Evolutionary conservation across 768 basidiomycete genomes (phyloP).

Genomic region (Rhizopogon rudus): DNA sequence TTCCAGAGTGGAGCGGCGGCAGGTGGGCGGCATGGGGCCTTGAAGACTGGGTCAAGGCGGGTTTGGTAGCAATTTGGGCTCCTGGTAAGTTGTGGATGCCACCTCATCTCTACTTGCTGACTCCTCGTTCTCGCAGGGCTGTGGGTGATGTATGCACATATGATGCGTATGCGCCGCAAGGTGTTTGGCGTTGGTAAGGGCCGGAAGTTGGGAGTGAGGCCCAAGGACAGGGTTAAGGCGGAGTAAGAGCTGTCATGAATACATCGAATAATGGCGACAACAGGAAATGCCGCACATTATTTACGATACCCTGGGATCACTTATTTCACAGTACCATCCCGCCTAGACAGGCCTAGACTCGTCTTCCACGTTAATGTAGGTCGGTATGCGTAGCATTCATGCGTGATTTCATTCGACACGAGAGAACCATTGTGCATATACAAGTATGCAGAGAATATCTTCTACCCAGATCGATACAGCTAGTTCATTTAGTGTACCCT

Average conservation of each 20-base stretch:
- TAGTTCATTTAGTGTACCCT: constrained; percentile 17
- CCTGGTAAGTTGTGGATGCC: constrained; percentile 52
- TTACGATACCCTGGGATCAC: neutral
- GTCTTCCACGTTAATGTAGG: neutral
- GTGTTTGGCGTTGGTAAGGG: constrained; percentile 38
- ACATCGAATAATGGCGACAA: neutral
- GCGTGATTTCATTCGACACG: neutral
- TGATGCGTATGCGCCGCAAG: constrained; percentile 53
- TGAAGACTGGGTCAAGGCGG: constrained; percentile 52
- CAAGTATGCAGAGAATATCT: neutral
- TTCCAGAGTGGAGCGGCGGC: constrained; percentile 47
- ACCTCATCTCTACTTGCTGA: neutral
- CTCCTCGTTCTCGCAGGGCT: constrained; percentile 28
- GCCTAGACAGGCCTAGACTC: neutral
- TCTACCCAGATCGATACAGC: neutral
- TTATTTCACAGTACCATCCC: neutral
- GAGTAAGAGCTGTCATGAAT: constrained; percentile 4
- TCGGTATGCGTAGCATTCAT: neutral
- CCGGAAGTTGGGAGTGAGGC: constrained; percentile 25
- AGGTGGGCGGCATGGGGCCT: constrained; percentile 44
- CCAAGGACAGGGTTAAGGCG: constrained; percentile 24
- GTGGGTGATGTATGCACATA: constrained; percentile 54
- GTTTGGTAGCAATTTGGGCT: constrained; percentile 80
- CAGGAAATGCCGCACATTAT: neutral
- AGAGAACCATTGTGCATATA: neutral